A percentile compares a stretch with the other conserved stretches of the same genome.
phyloP scores from a whole-genome alignment of 331 rosid genomes.

The Phaseolus coccineus region DNA sequence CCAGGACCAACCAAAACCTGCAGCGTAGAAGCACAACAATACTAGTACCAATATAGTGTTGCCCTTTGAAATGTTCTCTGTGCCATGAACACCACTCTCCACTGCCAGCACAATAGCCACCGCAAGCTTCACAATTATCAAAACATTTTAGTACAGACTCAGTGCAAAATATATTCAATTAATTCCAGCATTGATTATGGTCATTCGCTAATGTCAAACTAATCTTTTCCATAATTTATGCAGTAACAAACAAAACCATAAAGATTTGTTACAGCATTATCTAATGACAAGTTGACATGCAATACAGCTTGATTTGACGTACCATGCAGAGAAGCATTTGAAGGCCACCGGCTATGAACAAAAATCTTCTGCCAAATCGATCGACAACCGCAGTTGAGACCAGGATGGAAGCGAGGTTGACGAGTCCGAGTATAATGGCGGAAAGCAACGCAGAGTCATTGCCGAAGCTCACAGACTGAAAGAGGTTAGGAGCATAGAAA shows the following conservation, averaged over 20 bases:
- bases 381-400: constrained; percentile 64
- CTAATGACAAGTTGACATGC: no score
- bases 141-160: not conserved
- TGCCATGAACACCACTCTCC: constrained; percentile 50
- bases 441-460: constrained; percentile 58
- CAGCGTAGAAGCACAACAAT: constrained; percentile 59
- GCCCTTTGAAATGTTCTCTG: constrained; percentile 53
- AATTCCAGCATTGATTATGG: not conserved
- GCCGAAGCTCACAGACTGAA: constrained; percentile 77
- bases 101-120: constrained; percentile 51
- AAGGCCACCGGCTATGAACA: constrained; percentile 65
- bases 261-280: no score
- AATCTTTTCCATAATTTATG: no score
- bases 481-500: constrained; percentile 72
- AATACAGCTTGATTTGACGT: not conserved
- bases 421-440: constrained; percentile 63
- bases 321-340: constrained; percentile 73
- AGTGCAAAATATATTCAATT: no score
- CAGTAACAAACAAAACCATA: not conserved
- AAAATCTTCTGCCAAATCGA: constrained; percentile 63
- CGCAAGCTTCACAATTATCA: constrained; percentile 50
- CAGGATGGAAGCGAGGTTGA: constrained; percentile 57
- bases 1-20: constrained; percentile 90
- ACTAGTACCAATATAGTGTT: constrained; percentile 53
- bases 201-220: not conserved